Evolutionary conservation across 140 eudicot genomes (phyloP).

Genomic region (Anethum foeniculum): DNA sequence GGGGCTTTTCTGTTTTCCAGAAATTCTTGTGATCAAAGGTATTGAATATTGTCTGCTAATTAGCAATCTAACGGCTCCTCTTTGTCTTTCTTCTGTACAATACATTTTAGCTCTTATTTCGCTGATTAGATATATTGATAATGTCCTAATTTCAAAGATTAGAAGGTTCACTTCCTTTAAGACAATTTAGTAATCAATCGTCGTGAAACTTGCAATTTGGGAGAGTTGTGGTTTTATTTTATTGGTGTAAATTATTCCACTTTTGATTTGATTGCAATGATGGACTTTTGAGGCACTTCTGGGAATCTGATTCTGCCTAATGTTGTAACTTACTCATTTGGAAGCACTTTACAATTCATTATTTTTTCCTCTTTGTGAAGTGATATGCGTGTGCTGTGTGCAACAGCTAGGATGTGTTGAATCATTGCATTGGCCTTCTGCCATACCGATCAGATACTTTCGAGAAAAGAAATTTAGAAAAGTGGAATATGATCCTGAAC

Average conservation of each 20-base stretch:
- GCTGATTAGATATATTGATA: background rate
- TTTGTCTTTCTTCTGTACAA: background rate
- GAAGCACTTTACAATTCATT: slow-evolving; percentile 1
- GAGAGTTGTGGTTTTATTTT: background rate
- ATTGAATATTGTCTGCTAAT: background rate
- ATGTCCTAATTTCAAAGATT: background rate
- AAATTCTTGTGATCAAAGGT: background rate
- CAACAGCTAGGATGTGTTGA: slow-evolving; percentile 9
- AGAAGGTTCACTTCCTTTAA: slow-evolving; percentile 1
- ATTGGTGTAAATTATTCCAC: background rate
- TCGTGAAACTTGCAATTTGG: background rate
- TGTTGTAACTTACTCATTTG: slow-evolving; percentile 5
- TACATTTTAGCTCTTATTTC: background rate
- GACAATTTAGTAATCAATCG: background rate
- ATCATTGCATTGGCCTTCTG: background rate
- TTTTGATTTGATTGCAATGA: background rate
- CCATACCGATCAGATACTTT: background rate
- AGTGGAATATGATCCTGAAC: slow-evolving; percentile 7
- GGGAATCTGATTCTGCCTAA: slow-evolving; percentile 15
- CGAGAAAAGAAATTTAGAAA: background rate
- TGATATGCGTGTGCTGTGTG: background rate
- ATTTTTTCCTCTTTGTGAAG: background rate
- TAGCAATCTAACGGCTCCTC: background rate
- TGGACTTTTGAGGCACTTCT: slow-evolving; percentile 13
- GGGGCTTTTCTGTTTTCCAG: background rate